Evolutionary conservation across 2,329 filamentous ascomycete genomes (phyloP), one percentile per base, ranked within the genome.

Genomic region (Xylaria hypoxylon): DNA sequence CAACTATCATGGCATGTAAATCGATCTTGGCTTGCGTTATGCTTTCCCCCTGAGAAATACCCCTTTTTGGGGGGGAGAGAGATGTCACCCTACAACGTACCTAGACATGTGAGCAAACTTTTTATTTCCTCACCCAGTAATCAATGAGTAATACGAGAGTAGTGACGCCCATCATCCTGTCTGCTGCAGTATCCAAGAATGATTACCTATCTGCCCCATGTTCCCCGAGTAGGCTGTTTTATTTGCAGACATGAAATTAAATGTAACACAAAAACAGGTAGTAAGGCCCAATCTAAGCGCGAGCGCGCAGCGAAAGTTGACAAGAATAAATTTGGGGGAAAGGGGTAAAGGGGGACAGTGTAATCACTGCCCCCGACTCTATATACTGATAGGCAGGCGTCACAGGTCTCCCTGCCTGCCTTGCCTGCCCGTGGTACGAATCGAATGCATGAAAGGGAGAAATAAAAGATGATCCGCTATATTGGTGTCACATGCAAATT

Each of bases 401-500:
- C 26, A 31, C 17, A 52, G 11, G 19, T 35, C 1, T 28, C 7
- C 50, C 17, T 53, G 17, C 42, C 28, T 63, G 42, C 6, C 2
- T n/a, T 31, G 63, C 45, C 65, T 68, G 17, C 19, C 45, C 5
- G 35, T 51, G 42, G 19, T 26, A 33, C 38, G 31, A 44, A 17
- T 56, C 10, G 35, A 64, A 38, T 51, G 48, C 26, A 57, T 51
- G 52, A 28, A 48, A 45, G 38, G 44, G 38, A 42, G 40, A 51
- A 15, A 42, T 56, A 35, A 59, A 31, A n/a, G 35, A 28, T 35
- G 47, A 56, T 58, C 58, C 59, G 53, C 55, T 58, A 55, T 61
- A 62, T 55, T 57, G 28, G 59, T 72, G 62, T 64, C 56, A 62
- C 64, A 53, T 35, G 50, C 26, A 50, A 44, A 64, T 63, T 65